phyloP scores from a whole-genome alignment of 2,329 filamentous ascomycete species.

The Ophiostoma populinum region DNA sequence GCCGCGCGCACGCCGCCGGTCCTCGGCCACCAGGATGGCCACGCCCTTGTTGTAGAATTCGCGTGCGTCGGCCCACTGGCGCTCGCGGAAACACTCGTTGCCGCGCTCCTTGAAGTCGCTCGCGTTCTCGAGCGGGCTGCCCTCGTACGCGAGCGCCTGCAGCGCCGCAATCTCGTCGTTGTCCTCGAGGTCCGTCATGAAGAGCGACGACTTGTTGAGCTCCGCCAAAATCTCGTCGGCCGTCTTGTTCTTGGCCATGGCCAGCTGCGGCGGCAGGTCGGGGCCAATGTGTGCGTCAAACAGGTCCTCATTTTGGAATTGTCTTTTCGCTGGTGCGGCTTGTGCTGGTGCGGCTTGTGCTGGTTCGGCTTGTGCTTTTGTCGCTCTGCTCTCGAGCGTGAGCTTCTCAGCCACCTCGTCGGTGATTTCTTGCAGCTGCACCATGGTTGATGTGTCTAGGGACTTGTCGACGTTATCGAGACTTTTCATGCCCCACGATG shows the following conservation, averaged over 20 bases:
- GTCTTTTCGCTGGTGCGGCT: background rate
- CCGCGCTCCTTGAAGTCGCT: slow-evolving; percentile 78
- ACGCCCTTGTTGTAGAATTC: slow-evolving; percentile 90
- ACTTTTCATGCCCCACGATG: background rate
- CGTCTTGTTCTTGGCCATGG: slow-evolving; percentile 26
- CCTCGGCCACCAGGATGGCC: slow-evolving; percentile 47
- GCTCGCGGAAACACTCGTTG: slow-evolving; percentile 67
- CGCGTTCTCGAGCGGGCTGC: slow-evolving; percentile 67
- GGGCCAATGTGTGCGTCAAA: slow-evolving; percentile 17
- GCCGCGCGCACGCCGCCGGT: slow-evolving; percentile 32
- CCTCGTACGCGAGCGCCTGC: slow-evolving; percentile 82
- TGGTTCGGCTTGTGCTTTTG: background rate
- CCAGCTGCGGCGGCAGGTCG: slow-evolving; percentile 28
- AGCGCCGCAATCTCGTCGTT: slow-evolving; percentile 76
- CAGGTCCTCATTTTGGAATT: too few relatives aligned
- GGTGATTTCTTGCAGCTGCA: slow-evolving; percentile 11
- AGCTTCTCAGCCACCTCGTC: slow-evolving; percentile 9
- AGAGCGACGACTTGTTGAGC: slow-evolving; percentile 54
- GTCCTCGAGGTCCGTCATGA: slow-evolving; percentile 88
- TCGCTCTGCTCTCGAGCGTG: slow-evolving; percentile 3
- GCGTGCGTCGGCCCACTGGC: slow-evolving; percentile 64
- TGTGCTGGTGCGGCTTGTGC: background rate
- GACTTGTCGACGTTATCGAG: background rate
- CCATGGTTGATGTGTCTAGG: slow-evolving; percentile 6
- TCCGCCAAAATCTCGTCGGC: slow-evolving; percentile 39